Evolutionary conservation across 2,329 filamentous ascomycete genomes (phyloP).

Genomic region (Aspergillus flavus): DNA sequence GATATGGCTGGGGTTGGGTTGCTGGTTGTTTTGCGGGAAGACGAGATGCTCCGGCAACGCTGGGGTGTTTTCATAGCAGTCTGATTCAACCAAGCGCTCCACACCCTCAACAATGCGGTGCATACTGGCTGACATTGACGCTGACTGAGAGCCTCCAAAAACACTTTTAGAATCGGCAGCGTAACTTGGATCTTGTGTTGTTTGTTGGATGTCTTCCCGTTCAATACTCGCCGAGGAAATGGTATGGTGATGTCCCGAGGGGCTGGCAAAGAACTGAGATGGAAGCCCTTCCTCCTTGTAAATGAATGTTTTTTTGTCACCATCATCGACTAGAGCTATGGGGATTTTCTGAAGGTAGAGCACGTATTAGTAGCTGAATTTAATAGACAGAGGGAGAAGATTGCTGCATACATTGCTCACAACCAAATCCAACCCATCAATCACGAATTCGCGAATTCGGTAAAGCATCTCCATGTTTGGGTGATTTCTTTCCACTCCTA

Average conservation of each 20-base stretch:
- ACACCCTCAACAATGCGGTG: slow-evolving; percentile 43
- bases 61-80: slow-evolving; percentile 41
- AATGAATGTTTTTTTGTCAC: slow-evolving; percentile 50
- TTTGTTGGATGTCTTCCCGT: slow-evolving; percentile 39
- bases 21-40: slow-evolving; percentile 27
- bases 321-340: slow-evolving; percentile 49
- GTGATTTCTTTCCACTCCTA: slow-evolving; percentile 54
- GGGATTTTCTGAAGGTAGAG: slow-evolving; percentile 46
- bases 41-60: slow-evolving; percentile 28
- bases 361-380: slow-evolving; percentile 20
- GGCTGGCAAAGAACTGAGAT: slow-evolving; percentile 52
- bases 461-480: slow-evolving; percentile 68
- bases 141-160: slow-evolving; percentile 49
- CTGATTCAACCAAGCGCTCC: slow-evolving; percentile 43
- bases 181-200: slow-evolving; percentile 27
- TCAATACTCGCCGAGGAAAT: slow-evolving; percentile 46
- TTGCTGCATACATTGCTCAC: slow-evolving; percentile 44
- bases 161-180: slow-evolving; percentile 33
- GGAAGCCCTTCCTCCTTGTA: slow-evolving; percentile 57
- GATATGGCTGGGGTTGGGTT: slow-evolving; percentile 28
- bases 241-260: slow-evolving; percentile 43
- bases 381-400: slow-evolving; percentile 10
- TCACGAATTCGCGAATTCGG: slow-evolving; percentile 64
- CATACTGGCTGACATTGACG: slow-evolving; percentile 46
- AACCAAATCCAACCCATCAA: slow-evolving; percentile 63